Base-by-base conservation (phyloP, 768 basidiomycete genomes). In the Xanthoconium stramineum region DNA sequence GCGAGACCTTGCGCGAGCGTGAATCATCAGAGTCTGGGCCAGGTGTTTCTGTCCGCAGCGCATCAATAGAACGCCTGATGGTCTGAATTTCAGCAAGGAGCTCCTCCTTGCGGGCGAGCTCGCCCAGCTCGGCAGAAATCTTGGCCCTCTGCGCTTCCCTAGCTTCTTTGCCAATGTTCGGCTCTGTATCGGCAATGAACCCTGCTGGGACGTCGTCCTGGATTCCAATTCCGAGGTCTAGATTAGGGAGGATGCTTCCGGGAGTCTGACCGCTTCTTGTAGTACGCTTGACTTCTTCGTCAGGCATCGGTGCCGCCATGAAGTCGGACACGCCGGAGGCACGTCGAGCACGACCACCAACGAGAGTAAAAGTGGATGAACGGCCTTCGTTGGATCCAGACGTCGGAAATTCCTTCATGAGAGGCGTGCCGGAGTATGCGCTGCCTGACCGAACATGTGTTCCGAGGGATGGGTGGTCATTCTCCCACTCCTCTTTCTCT, bases 401-500 rank as follows among this genome's bases (percentile, higher is more conserved):
- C 3, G 75, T 71, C 4, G 83, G 82, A 38, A 78, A 75, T 45
- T 85, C 85, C 67, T 85, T 89, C 75, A 89, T 83, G 51, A 90
- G 73, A 36, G 86, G 85, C 33, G 78, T 76, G 53, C 75, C 80
- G 19, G 89, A 89, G 46, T 82, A 72, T 36, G 78, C 80, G 61
- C 88, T 91, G 52, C 83, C 81, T 35, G 81, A 73, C 15, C 89
- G 78, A 36, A 76, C 83, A 69, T 89, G 83, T 64, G 78, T 83
- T 55, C 72, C 65, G 53, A 84, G 73, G 40, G 80, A 76, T 6
- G 89, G 88, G 66, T 97, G 92, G 47, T 90, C 86, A 62, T 79
- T 84, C 67, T 96, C 94, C 95, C 95, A 98, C 55, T 87, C 84
- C 38, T 81, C 81, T 51, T 86, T 84, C 68, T 97, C 94, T 43